Evolutionary conservation across 345 rosid species (phyloP).

Genomic region (Salix suchowensis): DNA sequence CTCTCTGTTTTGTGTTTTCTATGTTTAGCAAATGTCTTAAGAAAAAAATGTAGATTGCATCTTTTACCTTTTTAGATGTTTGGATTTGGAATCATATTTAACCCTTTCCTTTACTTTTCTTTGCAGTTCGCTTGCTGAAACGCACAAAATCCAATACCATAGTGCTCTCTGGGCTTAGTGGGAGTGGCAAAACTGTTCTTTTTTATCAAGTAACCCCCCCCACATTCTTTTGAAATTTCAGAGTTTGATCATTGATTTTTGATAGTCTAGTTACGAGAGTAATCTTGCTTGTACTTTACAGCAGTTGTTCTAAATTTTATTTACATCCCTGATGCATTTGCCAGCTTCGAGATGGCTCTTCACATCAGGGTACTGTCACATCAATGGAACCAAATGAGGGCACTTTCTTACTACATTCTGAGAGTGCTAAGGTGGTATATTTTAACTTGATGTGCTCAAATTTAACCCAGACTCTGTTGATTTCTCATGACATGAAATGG

Average conservation of each 20-base stretch:
- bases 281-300: background rate
- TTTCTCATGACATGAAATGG: background rate
- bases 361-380: conserved; percentile 83
- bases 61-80: too few species aligned
- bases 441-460: conserved; percentile 9
- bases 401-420: conserved; percentile 63
- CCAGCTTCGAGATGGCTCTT: conserved; percentile 89
- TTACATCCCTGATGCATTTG: conserved; percentile 22
- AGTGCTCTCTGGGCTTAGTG: conserved; percentile 73
- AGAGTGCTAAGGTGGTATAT: conserved; percentile 52
- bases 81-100: background rate
- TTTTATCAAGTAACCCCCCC: conserved; percentile 59
- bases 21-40: background rate
- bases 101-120: background rate
- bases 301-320: conserved; percentile 7
- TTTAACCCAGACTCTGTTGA: background rate
- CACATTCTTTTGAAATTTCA: conserved; percentile 6
- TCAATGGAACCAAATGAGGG: conserved; percentile 97
- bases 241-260: background rate
- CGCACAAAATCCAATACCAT: conserved; percentile 62
- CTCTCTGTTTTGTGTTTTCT: background rate
- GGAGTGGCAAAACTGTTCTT: conserved; percentile 79
- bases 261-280: background rate
- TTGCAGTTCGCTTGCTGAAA: conserved; percentile 50
- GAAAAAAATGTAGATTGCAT: background rate